Evolutionary conservation across 1,284 basidiomycete genomes (phyloP).

Genomic region (Rhodotorula sp.): DNA sequence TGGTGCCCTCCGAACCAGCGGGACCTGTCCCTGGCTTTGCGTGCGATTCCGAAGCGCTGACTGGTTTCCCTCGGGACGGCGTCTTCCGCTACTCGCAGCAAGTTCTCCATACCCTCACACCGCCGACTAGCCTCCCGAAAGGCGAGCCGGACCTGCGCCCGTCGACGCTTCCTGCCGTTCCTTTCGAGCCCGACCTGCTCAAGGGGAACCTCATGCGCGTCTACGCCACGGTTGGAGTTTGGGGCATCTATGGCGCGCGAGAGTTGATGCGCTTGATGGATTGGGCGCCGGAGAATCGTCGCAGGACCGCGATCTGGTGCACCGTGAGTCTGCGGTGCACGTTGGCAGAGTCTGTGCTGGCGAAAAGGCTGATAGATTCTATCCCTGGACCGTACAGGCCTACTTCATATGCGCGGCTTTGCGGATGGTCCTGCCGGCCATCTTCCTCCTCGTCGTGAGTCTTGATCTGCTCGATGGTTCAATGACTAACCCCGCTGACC

Average conservation of each 20-base stretch:
- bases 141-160: conserved; percentile 52
- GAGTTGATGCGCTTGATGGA: conserved; percentile 36
- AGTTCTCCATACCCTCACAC: conserved; percentile 50
- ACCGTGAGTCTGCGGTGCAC: conserved; percentile 11
- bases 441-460: conserved; percentile 47
- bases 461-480: not conserved
- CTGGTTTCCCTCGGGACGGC: not conserved
- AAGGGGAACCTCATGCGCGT: conserved; percentile 44
- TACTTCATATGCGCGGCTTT: conserved; percentile 55
- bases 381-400: conserved; percentile 38
- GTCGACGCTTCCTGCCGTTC: conserved; percentile 49
- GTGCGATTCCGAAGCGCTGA: too few species aligned
- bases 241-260: conserved; percentile 28
- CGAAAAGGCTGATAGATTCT: not conserved
- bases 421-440: conserved; percentile 52
- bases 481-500: not conserved
- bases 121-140: conserved; percentile 46
- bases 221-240: conserved; percentile 34
- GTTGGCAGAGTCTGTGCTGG: not conserved
- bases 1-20: conserved; percentile 18
- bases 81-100: conserved; percentile 43
- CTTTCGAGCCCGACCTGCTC: conserved; percentile 52
- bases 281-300: conserved; percentile 25
- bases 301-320: conserved; percentile 31
- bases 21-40: not conserved